phyloP scores from a whole-genome alignment of 805 yeast species.

The Kuraishia hungarica region DNA sequence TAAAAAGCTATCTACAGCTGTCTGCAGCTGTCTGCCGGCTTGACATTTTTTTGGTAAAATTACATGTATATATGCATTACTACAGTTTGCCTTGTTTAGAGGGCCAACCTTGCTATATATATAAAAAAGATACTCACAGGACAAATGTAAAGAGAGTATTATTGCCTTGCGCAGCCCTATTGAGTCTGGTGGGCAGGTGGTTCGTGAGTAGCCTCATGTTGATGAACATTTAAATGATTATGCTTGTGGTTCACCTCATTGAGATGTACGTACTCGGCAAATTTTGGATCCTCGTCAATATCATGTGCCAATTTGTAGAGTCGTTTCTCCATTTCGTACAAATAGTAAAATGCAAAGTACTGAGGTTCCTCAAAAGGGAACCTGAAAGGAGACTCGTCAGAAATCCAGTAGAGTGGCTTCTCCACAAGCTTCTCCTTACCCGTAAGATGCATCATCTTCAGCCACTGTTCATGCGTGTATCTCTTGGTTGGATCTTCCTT shows the following conservation, averaged over 20 bases:
- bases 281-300: neutral
- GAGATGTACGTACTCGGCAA: neutral
- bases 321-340: conserved; percentile 14
- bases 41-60: too few species aligned
- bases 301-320: neutral
- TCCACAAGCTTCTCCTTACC: conserved; percentile 13
- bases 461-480: conserved; percentile 50
- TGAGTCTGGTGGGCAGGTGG: neutral
- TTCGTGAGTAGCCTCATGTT: neutral
- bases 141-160: too few species aligned
- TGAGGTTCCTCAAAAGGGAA: conserved; percentile 64
- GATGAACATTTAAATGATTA: neutral
- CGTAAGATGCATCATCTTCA: conserved; percentile 22
- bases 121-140: too few species aligned
- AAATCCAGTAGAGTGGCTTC: conserved; percentile 47
- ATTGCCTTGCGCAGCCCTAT: too few species aligned
- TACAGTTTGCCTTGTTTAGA: too few species aligned
- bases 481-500: conserved; percentile 30
- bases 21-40: too few species aligned
- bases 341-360: conserved; percentile 31
- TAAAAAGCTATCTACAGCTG: too few species aligned
- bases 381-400: conserved; percentile 58
- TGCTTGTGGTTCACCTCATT: neutral
- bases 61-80: too few species aligned
- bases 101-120: too few species aligned